phyloP scores from a whole-genome alignment of 208 protist genomes.

The Wallacemonas sp. region DNA sequence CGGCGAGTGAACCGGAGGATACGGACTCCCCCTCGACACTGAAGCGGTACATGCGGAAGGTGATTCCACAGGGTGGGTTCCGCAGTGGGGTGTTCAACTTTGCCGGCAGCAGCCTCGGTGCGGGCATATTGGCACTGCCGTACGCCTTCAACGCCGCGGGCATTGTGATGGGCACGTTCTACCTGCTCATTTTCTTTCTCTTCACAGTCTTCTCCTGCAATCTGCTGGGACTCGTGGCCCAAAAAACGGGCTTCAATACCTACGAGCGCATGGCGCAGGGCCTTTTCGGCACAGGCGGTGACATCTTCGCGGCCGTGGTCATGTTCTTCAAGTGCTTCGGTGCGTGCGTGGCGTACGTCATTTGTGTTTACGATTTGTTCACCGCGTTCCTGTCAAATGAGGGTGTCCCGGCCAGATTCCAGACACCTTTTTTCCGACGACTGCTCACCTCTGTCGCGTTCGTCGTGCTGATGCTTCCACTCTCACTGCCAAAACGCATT shows the following conservation, averaged over 20 bases:
- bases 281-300: constrained; percentile 48
- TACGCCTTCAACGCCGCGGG: constrained; percentile 58
- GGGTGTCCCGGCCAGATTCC: constrained; percentile 29
- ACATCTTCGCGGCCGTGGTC: constrained; percentile 57
- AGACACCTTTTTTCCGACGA: constrained; percentile 20
- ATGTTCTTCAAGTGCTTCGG: constrained; percentile 81
- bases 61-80: constrained; percentile 45
- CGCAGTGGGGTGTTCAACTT: constrained; percentile 68
- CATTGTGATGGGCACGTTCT: constrained; percentile 59
- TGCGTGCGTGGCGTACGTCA: constrained; percentile 74
- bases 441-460: constrained; percentile 48
- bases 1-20: background rate
- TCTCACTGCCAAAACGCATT: constrained; percentile 65
- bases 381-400: constrained; percentile 40
- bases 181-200: constrained; percentile 57
- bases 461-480: constrained; percentile 65
- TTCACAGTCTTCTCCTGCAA: constrained; percentile 71
- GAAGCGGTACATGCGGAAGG: constrained; percentile 6
- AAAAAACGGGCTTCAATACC: constrained; percentile 51
- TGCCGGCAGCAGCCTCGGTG: constrained; percentile 59
- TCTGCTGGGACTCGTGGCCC: constrained; percentile 38
- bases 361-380: constrained; percentile 54
- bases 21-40: background rate
- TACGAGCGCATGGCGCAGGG: constrained; percentile 59
- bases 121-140: constrained; percentile 62